phyloP scores from a whole-genome alignment of 768 basidiomycete genomes.

The Amanita pseudoporphyria region DNA sequence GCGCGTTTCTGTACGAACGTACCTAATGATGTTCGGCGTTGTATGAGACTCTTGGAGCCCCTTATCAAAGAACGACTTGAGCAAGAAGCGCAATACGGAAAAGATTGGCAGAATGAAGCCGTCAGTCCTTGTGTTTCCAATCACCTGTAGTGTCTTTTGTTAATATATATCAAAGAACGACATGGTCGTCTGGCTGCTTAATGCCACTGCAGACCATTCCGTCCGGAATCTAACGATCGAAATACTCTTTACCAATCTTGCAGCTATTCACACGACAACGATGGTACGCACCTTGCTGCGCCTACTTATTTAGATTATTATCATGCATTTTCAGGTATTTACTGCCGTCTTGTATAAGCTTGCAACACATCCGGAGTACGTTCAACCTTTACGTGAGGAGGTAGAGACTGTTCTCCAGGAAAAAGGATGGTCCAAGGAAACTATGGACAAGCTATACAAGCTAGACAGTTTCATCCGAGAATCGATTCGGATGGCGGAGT shows the following conservation, averaged over 20 bases:
- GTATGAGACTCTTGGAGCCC: conserved; percentile 18
- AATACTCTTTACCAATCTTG: conserved; percentile 31
- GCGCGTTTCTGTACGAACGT: conserved; percentile 9
- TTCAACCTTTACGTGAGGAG: conserved; percentile 30
- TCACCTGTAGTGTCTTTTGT: no score
- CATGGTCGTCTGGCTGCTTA: no score
- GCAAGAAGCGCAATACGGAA: no score
- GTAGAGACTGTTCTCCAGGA: conserved; percentile 24
- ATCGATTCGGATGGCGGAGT: conserved; percentile 20
- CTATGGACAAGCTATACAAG: conserved; percentile 28
- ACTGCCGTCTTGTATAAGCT: conserved; percentile 27
- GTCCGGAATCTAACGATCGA: conserved; percentile 19
- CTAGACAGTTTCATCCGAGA: conserved; percentile 39
- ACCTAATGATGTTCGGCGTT: conserved; percentile 3
- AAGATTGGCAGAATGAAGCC: no score
- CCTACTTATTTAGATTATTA: not conserved
- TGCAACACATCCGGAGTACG: conserved; percentile 23
- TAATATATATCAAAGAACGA: no score
- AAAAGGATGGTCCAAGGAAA: conserved; percentile 28
- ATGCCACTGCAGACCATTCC: no score
- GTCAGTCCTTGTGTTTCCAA: no score
- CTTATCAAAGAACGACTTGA: no score
- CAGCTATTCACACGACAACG: conserved; percentile 32
- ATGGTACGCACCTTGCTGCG: conserved; percentile 18
- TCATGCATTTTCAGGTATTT: conserved; percentile 20